phyloP scores from a whole-genome alignment of 2,329 filamentous ascomycete genomes.

The Ceratocystis destructans region DNA sequence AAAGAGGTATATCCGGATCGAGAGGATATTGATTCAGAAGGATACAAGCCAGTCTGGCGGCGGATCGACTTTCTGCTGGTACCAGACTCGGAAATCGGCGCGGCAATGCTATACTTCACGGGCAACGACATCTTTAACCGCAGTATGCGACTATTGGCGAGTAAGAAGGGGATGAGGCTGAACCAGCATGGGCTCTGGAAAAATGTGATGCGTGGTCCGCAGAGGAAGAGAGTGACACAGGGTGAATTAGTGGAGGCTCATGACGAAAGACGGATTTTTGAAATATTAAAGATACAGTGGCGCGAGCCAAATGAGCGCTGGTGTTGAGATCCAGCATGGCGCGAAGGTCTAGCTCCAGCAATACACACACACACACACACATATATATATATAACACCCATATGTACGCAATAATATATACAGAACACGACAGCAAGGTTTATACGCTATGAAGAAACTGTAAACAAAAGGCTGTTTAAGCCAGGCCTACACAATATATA shows the following conservation, averaged over 20 bases:
- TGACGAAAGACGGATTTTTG: constrained; percentile 69
- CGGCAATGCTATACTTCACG: constrained; percentile 86
- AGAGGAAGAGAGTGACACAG: constrained; percentile 47
- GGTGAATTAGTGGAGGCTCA: constrained; percentile 60
- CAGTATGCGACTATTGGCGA: constrained; percentile 65
- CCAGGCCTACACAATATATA: constrained; percentile 24
- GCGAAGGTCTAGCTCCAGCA: neutral
- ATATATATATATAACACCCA: neutral
- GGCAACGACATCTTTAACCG: constrained; percentile 92
- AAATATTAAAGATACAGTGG: constrained; percentile 71
- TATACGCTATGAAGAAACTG: too few relatives aligned
- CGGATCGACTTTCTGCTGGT: constrained; percentile 77
- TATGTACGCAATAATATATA: too few relatives aligned
- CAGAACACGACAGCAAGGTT: too few relatives aligned
- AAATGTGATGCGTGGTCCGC: constrained; percentile 48
- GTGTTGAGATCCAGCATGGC: constrained; percentile 37
- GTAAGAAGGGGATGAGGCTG: constrained; percentile 67
- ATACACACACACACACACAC: neutral
- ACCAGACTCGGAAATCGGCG: constrained; percentile 64
- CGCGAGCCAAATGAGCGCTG: constrained; percentile 62
- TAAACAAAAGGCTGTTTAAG: too few relatives aligned
- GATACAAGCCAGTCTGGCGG: constrained; percentile 45
- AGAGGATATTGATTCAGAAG: neutral
- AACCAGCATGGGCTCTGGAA: constrained; percentile 72
- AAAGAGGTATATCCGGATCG: constrained; percentile 21